Base-by-base conservation (phyloP, 345 rosid species). In the Brassica cretica region DNA sequence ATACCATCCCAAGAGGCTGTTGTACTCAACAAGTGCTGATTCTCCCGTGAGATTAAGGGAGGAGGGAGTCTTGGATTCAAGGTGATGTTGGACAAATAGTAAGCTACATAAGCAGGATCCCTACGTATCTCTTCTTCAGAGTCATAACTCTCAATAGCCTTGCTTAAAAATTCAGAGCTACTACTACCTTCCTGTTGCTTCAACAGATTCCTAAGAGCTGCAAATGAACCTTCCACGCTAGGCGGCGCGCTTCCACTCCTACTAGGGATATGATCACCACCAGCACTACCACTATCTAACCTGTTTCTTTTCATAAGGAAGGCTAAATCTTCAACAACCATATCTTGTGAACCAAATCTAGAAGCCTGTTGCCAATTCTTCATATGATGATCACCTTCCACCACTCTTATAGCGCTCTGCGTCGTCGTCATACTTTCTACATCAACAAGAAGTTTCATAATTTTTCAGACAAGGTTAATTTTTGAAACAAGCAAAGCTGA, bases 211-310 rank as follows among this genome's bases (percentile, higher is more conserved):
- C 89, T 90, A 74, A 92, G 75, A 70, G 97, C 91, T 71, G 96
- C 87, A 83, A 90, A 83, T 49, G 98, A 94, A 49, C 98, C 97
- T 87, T 94, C 98, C 93, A 94, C 87, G 71, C 92, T 94, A 59
- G 98, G 98, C 2, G 98, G 97, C 7, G 98, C 98, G 64, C 98
- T 94, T 15, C 96, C 97, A 75, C 98, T 94, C 82, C 97, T 86
- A 89, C 85, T 90, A 24, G 96, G 96, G 73, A 84, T 55, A 30
- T 83, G 82, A 62, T 83, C 92, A 58, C 82, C 35, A 1, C 84
- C 87, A 61, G 78, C 79, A 27, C 30, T 27, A 27, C 85, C 87
- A 62, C 84, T 87, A 64, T 70, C 86, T 51, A 86, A 76, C 70
- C 85, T 86, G 76, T 89, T 88, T 76, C 86, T 90, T 67, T 89